Conservation (phyloP, 495 filamentous ascomycete species). For the Neurospora africana region DNA sequence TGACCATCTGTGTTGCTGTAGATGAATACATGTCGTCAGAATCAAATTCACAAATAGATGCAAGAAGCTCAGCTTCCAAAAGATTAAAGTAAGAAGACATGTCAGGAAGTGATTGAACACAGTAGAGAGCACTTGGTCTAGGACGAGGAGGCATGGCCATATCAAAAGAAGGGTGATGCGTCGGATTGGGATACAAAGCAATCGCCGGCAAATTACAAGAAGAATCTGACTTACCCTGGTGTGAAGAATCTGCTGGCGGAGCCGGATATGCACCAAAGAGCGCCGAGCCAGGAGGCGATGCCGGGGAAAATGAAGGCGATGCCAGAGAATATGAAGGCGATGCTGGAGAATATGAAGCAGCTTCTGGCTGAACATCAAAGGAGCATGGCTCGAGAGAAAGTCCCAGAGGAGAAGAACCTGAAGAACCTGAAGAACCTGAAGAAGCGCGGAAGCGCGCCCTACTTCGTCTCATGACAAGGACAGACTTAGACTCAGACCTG, state of each 20-base stretch:
- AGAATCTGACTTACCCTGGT: not conserved
- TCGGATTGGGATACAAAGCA: not conserved
- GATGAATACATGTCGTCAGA: not conserved
- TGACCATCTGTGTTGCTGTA: not conserved
- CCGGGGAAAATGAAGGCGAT: not conserved
- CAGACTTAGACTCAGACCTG: not conserved
- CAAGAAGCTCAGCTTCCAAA: not conserved
- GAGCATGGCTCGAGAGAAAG: not conserved
- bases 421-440: not conserved
- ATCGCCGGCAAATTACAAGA: not conserved
- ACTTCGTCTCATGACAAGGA: not conserved
- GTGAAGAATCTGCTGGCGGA: not conserved
- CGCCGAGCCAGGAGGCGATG: not conserved
- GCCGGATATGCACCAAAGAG: not conserved
- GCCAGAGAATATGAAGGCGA: not conserved
- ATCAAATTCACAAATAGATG: not conserved
- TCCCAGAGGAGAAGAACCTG: not conserved
- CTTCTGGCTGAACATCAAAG: not conserved
- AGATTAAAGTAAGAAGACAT: not conserved
- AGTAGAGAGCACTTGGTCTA: not conserved
- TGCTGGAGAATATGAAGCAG: not conserved
- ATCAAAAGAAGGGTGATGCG: not conserved
- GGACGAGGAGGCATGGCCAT: not conserved
- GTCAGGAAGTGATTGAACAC: not conserved
- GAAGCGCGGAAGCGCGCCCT: not conserved